Evolutionary conservation across 192 early-diverging fungal genomes (phyloP).

Genomic region (Umbelopsis vinacea): DNA sequence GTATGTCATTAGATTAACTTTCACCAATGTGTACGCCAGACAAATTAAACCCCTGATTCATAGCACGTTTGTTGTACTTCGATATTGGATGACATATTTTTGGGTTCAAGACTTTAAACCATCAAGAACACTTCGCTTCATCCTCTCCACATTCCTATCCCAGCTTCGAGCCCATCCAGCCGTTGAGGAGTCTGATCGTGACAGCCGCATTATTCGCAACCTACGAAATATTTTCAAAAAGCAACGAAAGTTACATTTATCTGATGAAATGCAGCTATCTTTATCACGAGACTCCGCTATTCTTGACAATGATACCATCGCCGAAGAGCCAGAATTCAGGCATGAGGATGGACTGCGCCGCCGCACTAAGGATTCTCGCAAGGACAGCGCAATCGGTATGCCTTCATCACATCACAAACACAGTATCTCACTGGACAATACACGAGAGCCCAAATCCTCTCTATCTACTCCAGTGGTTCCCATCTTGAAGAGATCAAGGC

Average conservation of each 20-base stretch:
- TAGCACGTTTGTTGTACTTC: conserved; percentile 59
- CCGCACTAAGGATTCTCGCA: neutral
- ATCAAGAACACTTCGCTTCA: conserved; percentile 52
- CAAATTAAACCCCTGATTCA: neutral
- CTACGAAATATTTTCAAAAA: conserved; percentile 51
- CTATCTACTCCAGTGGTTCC: conserved; percentile 28
- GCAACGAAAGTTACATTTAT: conserved; percentile 39
- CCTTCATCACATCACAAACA: neutral
- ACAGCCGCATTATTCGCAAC: conserved; percentile 51
- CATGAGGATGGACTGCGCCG: neutral
- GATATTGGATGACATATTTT: conserved; percentile 59
- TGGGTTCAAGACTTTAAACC: conserved; percentile 53
- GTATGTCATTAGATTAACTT: conserved; percentile 26
- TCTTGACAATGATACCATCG: neutral
- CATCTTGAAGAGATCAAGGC: conserved; percentile 24
- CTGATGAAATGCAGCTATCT: neutral
- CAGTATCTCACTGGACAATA: conserved; percentile 13
- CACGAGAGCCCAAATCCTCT: conserved; percentile 2
- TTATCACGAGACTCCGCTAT: neutral
- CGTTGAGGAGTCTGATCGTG: conserved; percentile 42
- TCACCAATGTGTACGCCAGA: neutral
- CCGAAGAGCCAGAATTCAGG: neutral
- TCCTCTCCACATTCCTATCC: conserved; percentile 49
- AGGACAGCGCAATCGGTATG: conserved; percentile 32
- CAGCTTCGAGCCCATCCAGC: conserved; percentile 43